Percentiles rank a stretch among this genome's conserved stretches.
Evolutionary conservation across 1,284 basidiomycete genomes (phyloP).

Genomic region (Sanghuangporus sanghuang): DNA sequence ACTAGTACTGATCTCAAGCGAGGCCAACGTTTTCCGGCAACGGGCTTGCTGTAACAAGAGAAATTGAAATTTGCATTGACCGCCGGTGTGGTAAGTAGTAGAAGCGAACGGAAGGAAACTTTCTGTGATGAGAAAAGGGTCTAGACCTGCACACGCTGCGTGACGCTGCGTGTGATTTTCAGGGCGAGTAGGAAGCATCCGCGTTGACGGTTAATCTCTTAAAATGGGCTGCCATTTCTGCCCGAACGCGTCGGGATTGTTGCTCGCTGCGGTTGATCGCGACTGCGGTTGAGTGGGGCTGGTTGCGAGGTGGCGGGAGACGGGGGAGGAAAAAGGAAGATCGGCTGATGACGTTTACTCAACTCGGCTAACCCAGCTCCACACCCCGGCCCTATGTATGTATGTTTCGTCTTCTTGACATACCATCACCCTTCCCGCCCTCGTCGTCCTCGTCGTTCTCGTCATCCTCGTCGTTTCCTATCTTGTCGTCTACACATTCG

Average conservation of each 20-base stretch:
- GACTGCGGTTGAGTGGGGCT: no score
- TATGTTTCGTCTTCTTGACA: slow-evolving; percentile 6
- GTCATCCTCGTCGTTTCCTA: neutral
- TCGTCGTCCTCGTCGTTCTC: neutral
- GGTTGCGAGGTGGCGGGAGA: neutral
- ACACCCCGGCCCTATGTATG: neutral
- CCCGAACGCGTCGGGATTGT: neutral
- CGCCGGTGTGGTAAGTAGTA: neutral
- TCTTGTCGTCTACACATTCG: neutral
- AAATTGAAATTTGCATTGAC: neutral
- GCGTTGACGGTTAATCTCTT: neutral
- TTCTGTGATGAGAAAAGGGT: neutral
- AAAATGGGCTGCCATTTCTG: neutral
- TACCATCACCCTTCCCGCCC: neutral
- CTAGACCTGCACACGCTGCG: neutral
- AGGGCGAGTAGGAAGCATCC: slow-evolving; percentile 2
- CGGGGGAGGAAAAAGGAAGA: neutral
- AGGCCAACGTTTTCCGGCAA: no score
- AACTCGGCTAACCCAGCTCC: neutral
- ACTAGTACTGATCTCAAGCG: no score
- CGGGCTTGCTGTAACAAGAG: no score
- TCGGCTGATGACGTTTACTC: slow-evolving; percentile 8
- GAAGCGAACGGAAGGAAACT: neutral
- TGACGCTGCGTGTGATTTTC: slow-evolving; percentile 1
- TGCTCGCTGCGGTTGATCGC: neutral